Evolutionary conservation across 352 stramenopile genomes (phyloP).

Genomic region (Phytophthora cactorum): DNA sequence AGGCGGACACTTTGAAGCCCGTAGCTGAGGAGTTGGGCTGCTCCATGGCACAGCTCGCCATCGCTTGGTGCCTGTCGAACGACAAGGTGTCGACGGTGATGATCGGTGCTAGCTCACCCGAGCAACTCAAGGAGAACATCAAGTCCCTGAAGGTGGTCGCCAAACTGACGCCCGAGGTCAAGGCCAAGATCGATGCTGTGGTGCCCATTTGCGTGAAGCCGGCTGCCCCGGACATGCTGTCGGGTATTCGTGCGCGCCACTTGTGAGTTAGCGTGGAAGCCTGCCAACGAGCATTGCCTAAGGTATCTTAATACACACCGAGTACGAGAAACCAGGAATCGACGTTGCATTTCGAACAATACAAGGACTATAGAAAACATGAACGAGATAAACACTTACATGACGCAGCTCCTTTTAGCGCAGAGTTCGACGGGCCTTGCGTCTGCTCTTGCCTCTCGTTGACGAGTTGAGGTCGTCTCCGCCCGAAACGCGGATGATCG

Average conservation of each 20-base stretch:
- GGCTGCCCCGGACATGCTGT: background rate
- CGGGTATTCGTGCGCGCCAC: background rate
- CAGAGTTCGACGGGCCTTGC: conserved; percentile 27
- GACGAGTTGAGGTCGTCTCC: conserved; percentile 23
- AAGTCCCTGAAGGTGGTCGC: background rate
- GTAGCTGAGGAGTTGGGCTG: conserved; percentile 5
- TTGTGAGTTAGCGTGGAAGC: background rate
- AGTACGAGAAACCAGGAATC: background rate
- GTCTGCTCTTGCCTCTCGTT: conserved; percentile 21
- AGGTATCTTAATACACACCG: background rate
- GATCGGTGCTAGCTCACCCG: conserved; percentile 4
- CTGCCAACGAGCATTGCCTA: background rate
- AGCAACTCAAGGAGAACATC: conserved; percentile 6
- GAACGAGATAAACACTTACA: background rate
- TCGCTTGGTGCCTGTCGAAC: conserved; percentile 8
- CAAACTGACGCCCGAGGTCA: conserved; percentile 4
- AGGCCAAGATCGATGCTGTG: conserved; percentile 1
- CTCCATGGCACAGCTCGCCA: conserved; percentile 1
- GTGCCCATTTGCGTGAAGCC: background rate
- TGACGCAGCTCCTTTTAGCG: conserved; percentile 9
- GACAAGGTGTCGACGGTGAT: conserved; percentile 8
- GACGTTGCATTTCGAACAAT: background rate
- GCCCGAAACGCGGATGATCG: conserved; percentile 38
- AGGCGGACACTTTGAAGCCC: background rate
- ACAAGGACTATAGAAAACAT: background rate